Base-by-base conservation (phyloP, 2,329 filamentous ascomycete genomes). In the Mariannaea sp. region DNA sequence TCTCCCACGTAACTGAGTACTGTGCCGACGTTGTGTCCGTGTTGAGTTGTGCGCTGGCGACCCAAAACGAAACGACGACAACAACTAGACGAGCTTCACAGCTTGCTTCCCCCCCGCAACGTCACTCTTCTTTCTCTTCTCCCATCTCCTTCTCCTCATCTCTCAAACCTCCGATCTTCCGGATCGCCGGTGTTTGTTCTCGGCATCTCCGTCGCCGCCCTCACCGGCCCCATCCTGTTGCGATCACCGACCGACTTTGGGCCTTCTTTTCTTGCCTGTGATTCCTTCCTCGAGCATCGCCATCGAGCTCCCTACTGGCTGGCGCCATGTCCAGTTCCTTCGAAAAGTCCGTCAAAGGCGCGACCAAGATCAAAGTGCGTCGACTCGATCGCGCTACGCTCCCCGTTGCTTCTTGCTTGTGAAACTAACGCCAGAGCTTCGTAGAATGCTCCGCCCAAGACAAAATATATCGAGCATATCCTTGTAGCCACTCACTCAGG, bases 391-490 rank as follows among this genome's bases (percentile, higher is more conserved):
- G 52, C 35, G 26, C 36, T 39, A 26, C 38, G n/a, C n/a, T 10
- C 13, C 33, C 17, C 29, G 7, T 22, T 8, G 20, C 29, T 45
- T 5, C 27, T 30, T 22, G n/a, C 7, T 26, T 24, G 9, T 36
- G 7, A 33, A 51, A 49, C 56, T 58, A 52, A 56, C 42, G 38
- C 16, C 32, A 24, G 14, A 17, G 36, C 26, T 47, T 35, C 45
- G 13, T 41, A 95, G 90, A 89, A 92, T 75, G 94, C 94, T 63
- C 90, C 94, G 58, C 94, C 94, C 45, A 99, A 99, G 78, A 94
- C 93, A 51, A 99, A 99, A 77, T 99, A 97, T 78, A 95, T 99
- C 78, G 94, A 99, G 74, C 92, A 97, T 71, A 97, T 99, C 70
- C 83, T 99, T 52, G 83, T 97, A 62, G 93, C 94, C 59, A 99